Conservation (phyloP, 2,329 filamentous ascomycete genomes). For the Aspergillus nomiae region DNA sequence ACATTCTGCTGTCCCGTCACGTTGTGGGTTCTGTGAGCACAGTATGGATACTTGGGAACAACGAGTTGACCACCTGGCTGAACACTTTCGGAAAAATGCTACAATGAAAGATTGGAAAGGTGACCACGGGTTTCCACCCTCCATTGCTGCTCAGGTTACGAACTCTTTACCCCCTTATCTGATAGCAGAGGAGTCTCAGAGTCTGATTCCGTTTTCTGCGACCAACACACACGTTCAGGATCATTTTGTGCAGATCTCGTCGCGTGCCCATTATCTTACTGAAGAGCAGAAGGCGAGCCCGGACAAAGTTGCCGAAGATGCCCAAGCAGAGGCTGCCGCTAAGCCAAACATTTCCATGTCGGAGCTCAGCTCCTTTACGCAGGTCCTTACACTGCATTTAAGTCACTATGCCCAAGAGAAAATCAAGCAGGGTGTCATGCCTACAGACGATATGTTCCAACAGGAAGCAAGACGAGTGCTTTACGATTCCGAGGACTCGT, state of each 20-base stretch:
- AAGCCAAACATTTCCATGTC: not conserved
- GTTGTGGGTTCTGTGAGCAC: constrained; percentile 55
- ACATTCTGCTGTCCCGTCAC: constrained; percentile 46
- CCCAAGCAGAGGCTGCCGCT: not conserved
- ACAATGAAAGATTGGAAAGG: constrained; percentile 57
- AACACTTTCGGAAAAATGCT: constrained; percentile 54
- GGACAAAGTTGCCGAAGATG: not conserved
- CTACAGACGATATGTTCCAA: constrained; percentile 55
- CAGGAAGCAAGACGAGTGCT: constrained; percentile 49
- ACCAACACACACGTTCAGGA: constrained; percentile 17
- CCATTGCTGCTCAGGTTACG: constrained; percentile 17
- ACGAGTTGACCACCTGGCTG: constrained; percentile 53
- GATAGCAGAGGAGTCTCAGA: constrained; percentile 21
- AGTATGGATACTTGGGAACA: constrained; percentile 54
- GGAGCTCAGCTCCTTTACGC: constrained; percentile 16
- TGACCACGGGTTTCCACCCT: constrained; percentile 47
- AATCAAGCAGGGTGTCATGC: constrained; percentile 25
- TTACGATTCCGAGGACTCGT: constrained; percentile 52
- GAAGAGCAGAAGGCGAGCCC: not conserved
- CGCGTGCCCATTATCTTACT: constrained; percentile 10
- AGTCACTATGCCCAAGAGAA: constrained; percentile 20
- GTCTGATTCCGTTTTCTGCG: constrained; percentile 23
- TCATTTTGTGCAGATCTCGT: constrained; percentile 23
- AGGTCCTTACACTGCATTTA: constrained; percentile 21
- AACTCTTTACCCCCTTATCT: constrained; percentile 24